Percentiles rank a stretch among this genome's conserved stretches.
Conservation (phyloP, 192 early-diverging fungal species). For the Linnemannia elongata region DNA sequence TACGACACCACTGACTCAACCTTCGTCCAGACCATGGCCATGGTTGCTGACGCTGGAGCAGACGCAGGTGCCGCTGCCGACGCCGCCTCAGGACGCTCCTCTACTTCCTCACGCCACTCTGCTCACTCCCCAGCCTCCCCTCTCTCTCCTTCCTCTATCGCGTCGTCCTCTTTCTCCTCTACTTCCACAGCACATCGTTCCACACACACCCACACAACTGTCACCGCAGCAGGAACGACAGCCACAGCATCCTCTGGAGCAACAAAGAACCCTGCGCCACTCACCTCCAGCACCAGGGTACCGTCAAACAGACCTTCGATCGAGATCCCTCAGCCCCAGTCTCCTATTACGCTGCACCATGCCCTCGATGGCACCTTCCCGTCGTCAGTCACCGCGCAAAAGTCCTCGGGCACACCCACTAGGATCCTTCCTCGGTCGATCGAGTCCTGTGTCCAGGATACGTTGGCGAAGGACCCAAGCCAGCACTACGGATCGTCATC, state of each 20-base stretch:
- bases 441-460: conserved; percentile 39
- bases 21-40: conserved; percentile 27
- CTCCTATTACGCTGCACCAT: conserved; percentile 48
- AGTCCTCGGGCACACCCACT: neutral
- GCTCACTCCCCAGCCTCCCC: conserved; percentile 12
- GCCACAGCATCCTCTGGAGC: neutral
- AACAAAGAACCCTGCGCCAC: neutral
- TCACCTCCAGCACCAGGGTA: neutral
- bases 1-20: conserved; percentile 16
- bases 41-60: conserved; percentile 28
- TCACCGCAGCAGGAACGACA: neutral
- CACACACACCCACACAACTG: neutral
- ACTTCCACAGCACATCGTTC: neutral
- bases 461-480: conserved; percentile 32
- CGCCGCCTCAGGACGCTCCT: conserved; percentile 21
- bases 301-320: conserved; percentile 14
- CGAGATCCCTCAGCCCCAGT: conserved; percentile 35
- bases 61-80: conserved; percentile 32
- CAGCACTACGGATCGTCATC: neutral
- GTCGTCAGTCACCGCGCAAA: neutral
- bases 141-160: neutral
- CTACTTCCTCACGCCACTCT: conserved; percentile 7
- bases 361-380: conserved; percentile 42
- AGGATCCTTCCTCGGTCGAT: conserved; percentile 28
- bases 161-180: conserved; percentile 21